phyloP scores from a whole-genome alignment of 1,284 basidiomycete species.

The Phellinidium pouzarii region DNA sequence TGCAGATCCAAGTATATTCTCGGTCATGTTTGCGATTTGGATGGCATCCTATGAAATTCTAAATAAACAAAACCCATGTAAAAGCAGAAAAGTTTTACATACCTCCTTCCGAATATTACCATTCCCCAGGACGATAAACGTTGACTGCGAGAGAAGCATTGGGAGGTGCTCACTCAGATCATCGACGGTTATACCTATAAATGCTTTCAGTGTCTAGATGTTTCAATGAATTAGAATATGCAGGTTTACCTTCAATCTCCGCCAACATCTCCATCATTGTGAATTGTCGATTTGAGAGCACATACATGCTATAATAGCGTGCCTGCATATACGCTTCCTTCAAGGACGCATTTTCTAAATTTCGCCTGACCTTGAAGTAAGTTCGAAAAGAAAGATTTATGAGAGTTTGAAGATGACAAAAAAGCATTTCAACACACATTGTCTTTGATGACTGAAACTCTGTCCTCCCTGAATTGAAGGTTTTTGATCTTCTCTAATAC shows the following conservation, averaged over 20 bases:
- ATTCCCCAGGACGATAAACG: constrained; percentile 73
- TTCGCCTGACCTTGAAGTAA: constrained; percentile 59
- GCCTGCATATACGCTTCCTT: constrained; percentile 80
- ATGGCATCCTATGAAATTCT: constrained; percentile 79
- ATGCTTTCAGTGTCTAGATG: constrained; percentile 2
- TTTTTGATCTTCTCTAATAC: constrained; percentile 71
- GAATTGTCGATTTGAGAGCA: constrained; percentile 71
- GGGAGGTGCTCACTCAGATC: constrained; percentile 68
- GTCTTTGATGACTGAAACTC: constrained; percentile 83
- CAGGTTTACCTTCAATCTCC: constrained; percentile 64
- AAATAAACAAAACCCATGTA: constrained; percentile 3
- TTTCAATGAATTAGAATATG: constrained; percentile 3
- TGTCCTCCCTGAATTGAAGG: constrained; percentile 62
- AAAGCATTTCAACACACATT: constrained; percentile 41
- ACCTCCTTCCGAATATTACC: constrained; percentile 86
- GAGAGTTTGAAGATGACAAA: background rate
- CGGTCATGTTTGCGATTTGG: constrained; percentile 64
- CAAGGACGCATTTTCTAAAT: constrained; percentile 85
- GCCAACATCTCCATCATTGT: constrained; percentile 75
- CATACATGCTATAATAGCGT: constrained; percentile 71
- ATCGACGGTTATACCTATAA: constrained; percentile 57
- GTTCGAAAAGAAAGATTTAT: background rate
- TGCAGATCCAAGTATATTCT: constrained; percentile 57
- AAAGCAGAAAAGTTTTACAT: constrained; percentile 24
- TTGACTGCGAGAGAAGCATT: constrained; percentile 60